Conservation (phyloP, 192 early-diverging fungal species). For the Mortierella hygrophila region DNA sequence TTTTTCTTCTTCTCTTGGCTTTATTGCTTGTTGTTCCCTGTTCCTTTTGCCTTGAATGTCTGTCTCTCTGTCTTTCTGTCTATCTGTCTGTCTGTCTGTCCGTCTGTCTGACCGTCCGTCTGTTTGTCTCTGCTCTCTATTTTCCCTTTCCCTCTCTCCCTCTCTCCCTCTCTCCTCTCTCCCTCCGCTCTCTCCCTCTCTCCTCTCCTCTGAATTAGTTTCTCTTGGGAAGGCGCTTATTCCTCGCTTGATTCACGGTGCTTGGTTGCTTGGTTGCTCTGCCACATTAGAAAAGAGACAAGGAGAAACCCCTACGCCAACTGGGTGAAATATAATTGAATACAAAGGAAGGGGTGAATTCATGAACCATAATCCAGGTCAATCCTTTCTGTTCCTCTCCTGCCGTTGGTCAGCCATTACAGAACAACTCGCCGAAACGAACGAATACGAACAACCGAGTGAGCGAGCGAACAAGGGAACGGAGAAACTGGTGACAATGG, state of each 20-base stretch:
- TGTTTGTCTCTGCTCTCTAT: background rate
- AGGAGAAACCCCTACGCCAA: slow-evolving; percentile 8
- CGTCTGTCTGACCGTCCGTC: background rate
- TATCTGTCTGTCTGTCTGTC: too few relatives aligned
- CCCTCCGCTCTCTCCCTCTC: background rate
- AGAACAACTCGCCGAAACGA: slow-evolving; percentile 4
- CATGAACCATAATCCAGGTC: background rate
- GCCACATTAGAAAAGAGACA: background rate
- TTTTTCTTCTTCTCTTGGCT: too few relatives aligned
- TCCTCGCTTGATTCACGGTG: background rate
- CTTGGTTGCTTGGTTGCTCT: background rate
- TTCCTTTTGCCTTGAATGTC: too few relatives aligned
- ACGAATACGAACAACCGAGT: background rate
- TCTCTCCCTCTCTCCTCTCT: background rate
- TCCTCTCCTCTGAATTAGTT: background rate
- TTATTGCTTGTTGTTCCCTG: too few relatives aligned
- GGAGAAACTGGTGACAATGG: background rate
- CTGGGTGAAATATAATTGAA: background rate
- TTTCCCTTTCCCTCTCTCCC: background rate
- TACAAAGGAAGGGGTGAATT: too few relatives aligned
- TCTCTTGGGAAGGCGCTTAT: background rate
- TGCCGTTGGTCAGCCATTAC: slow-evolving; percentile 4
- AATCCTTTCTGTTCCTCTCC: background rate
- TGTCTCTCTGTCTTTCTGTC: too few relatives aligned
- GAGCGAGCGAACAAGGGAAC: background rate